Base-by-base conservation (phyloP, 257 asterid genomes). In the Fraxinus anomala region DNA sequence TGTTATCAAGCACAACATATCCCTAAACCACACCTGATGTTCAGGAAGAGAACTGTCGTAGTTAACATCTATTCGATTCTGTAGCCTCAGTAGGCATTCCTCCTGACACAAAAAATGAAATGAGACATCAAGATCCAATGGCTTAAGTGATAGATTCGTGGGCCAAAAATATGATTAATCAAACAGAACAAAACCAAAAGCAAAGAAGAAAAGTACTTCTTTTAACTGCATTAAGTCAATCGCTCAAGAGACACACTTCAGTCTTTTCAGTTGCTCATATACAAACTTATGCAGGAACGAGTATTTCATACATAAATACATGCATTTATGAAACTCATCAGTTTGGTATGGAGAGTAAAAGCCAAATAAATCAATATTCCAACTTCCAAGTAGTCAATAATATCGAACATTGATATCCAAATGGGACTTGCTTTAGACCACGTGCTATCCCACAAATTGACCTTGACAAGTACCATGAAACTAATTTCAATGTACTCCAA, bases 31-130 rank as follows among this genome's bases (percentile, higher is more conserved):
- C 85, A 96, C 99, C 99, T 93, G 97, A 83, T 96, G 99, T 73
- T 91, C 97, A 39, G 84, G 90, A 78, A 87, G 75, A 77, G 97
- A 87, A 85, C 90, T 85, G 86, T 96, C 98, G 79, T 93, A 96
- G 73, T 86, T 78, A 86, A 93, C 79, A 82, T 96, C 97, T 73
- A 93, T 91, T 80, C 97, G 96, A 80, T 76, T 89, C 88, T 93
- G 98, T 78, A 96, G 84, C 90, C 91, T 89, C 77, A 51, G 89
- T 74, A 93, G 88, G 89, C 97, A 89, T 79, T 92, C 98, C 92
- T 93, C 98, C 99, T 96, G 87, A 85, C 30, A 80, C 69, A 73
- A 13, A 11, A 80, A 82, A 75, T 77, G 44, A 28, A 24, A 34
- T 40, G 49, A 75, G 77, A 51, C 56, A 75, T 86, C 76, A 86